Evolutionary conservation across 2,329 filamentous ascomycete species (phyloP).

Genomic region (Blastomyces emzantsi): DNA sequence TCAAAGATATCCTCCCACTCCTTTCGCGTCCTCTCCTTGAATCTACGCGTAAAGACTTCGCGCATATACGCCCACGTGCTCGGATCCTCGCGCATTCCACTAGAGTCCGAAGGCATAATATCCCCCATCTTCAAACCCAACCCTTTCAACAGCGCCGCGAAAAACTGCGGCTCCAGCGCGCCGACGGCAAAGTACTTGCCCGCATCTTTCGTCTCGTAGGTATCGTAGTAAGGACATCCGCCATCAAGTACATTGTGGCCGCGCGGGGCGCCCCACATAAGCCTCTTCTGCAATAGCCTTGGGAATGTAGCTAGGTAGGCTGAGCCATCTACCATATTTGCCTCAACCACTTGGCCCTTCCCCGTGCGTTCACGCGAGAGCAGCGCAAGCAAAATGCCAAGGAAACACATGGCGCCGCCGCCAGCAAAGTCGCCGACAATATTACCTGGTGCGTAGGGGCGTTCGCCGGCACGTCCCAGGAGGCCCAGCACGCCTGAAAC

Average conservation of each 20-base stretch:
- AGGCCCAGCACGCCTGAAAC: conserved; percentile 71
- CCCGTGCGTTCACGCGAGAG: conserved; percentile 56
- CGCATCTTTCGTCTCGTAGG: conserved; percentile 70
- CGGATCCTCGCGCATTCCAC: conserved; percentile 50
- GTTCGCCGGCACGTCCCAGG: conserved; percentile 60
- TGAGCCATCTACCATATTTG: conserved; percentile 91
- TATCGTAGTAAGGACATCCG: conserved; percentile 80
- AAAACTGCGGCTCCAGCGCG: conserved; percentile 83
- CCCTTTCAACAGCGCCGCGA: conserved; percentile 55
- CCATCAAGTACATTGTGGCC: conserved; percentile 75
- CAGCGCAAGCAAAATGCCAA: conserved; percentile 74
- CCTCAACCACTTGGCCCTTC: conserved; percentile 79
- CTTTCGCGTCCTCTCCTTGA: conserved; percentile 58
- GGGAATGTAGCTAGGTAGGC: conserved; percentile 72
- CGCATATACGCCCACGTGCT: conserved; percentile 60
- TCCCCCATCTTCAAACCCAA: conserved; percentile 48
- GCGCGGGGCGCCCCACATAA: conserved; percentile 53
- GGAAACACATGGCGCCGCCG: conserved; percentile 71
- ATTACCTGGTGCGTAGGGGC: conserved; percentile 72
- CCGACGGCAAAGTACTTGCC: conserved; percentile 77
- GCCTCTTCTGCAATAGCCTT: conserved; percentile 55
- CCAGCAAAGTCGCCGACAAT: conserved; percentile 86
- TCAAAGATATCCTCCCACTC: conserved; percentile 87
- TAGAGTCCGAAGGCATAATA: conserved; percentile 38
- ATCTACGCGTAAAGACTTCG: conserved; percentile 51